phyloP scores from a whole-genome alignment of 2,329 filamentous ascomycete species.

The Pseudogymnoascus sp. region DNA sequence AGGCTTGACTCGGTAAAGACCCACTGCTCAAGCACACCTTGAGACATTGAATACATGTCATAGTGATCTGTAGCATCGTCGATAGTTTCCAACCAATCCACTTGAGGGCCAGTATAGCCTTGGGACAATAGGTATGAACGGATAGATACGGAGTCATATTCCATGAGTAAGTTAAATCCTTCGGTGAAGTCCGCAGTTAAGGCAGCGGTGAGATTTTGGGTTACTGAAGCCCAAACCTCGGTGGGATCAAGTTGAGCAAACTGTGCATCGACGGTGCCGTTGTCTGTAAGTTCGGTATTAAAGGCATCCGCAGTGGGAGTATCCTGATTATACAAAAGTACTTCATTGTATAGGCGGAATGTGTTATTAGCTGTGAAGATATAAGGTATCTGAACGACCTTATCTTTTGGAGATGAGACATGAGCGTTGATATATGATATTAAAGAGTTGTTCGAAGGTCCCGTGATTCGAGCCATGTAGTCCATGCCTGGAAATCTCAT shows the following conservation, averaged over 20 bases:
- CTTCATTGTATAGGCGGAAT: constrained; percentile 10
- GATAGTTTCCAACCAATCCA: constrained; percentile 18
- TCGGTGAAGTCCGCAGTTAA: background rate
- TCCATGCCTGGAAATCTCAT: constrained; percentile 32
- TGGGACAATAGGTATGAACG: background rate
- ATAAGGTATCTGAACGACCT: constrained; percentile 9
- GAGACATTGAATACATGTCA: constrained; percentile 28
- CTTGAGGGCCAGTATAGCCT: background rate
- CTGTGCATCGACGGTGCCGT: background rate
- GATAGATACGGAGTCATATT: constrained; percentile 16
- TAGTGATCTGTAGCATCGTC: constrained; percentile 26
- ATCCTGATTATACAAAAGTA: constrained; percentile 19
- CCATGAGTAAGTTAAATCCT: background rate
- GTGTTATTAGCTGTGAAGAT: constrained; percentile 8
- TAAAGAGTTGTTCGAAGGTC: constrained; percentile 11
- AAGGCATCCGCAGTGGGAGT: constrained; percentile 13
- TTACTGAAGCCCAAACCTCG: constrained; percentile 8
- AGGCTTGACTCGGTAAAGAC: constrained; percentile 23
- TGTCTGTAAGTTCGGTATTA: background rate
- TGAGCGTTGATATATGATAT: constrained; percentile 7
- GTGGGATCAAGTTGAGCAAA: background rate
- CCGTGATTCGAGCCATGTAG: constrained; percentile 23
- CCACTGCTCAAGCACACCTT: constrained; percentile 28
- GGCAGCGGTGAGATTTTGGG: background rate
- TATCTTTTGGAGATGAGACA: background rate